These are phyloP conservation scores for Gleditsia sinensis DNA, from an alignment of 306 rosid species.

Conservation along the genomic window DNA sequence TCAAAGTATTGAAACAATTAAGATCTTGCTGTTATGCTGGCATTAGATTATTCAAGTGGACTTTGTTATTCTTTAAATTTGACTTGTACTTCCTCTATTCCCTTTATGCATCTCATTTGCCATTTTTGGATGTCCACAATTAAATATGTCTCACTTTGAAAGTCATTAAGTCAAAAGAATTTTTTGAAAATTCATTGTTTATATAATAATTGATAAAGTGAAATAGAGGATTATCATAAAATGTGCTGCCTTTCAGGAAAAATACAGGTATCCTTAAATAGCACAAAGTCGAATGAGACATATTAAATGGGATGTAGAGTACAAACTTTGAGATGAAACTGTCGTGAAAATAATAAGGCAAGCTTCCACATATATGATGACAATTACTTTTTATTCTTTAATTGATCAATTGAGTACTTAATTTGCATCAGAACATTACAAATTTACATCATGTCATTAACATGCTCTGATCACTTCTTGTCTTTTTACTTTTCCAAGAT, in stretches of 20 bases:
- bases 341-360: neutral
- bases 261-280: neutral
- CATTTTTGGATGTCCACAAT: neutral
- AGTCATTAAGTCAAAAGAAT: neutral
- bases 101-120: neutral
- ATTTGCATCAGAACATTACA: slow-evolving; percentile 26
- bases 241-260: neutral
- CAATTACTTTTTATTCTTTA: neutral
- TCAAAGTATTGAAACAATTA: neutral
- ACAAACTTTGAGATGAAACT: neutral
- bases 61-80: neutral
- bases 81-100: neutral
- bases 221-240: slow-evolving; percentile 13
- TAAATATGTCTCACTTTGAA: neutral
- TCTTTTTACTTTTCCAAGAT: slow-evolving; percentile 19
- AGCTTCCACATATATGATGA: neutral
- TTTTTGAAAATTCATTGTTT: neutral
- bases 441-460: slow-evolving; percentile 28
- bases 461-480: slow-evolving; percentile 13
- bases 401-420: neutral
- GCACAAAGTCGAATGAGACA: neutral
- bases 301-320: neutral
- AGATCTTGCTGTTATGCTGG: neutral
- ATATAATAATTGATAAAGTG: neutral
- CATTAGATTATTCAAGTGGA: neutral